Conservation (phyloP, 257 asterid species). For the Anisodus acutangulus region DNA sequence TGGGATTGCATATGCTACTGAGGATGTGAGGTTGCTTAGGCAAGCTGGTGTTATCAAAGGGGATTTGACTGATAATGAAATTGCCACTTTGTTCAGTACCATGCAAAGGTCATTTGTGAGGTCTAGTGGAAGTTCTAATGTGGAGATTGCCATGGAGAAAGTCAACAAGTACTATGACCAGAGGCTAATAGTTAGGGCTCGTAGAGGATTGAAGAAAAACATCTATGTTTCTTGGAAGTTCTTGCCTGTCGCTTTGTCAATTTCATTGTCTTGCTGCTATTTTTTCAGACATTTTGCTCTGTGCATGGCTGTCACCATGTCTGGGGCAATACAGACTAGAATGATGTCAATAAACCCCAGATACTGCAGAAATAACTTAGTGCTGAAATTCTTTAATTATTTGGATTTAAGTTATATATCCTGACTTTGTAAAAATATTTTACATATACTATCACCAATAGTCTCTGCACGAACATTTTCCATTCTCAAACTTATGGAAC, state of each 20-base stretch:
- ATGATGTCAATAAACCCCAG: background rate
- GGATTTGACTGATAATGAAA: slow-evolving; percentile 46
- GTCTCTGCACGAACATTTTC: slow-evolving; percentile 52
- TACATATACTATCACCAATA: slow-evolving; percentile 45
- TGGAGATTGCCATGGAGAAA: slow-evolving; percentile 47
- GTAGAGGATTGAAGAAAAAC: slow-evolving; percentile 36
- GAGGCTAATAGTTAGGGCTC: slow-evolving; percentile 35
- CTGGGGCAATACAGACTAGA: slow-evolving; percentile 10
- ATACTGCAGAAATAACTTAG: background rate
- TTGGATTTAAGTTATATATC: too few species aligned
- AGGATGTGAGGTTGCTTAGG: slow-evolving; percentile 52
- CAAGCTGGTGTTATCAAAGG: slow-evolving; percentile 42
- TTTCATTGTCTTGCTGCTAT: slow-evolving; percentile 41
- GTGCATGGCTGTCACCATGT: slow-evolving; percentile 39
- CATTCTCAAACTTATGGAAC: slow-evolving; percentile 56
- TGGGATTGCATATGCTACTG: slow-evolving; percentile 46
- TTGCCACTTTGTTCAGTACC: slow-evolving; percentile 48
- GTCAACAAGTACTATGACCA: slow-evolving; percentile 44
- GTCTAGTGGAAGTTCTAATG: slow-evolving; percentile 30
- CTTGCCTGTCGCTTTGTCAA: slow-evolving; percentile 35
- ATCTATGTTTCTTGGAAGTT: slow-evolving; percentile 35
- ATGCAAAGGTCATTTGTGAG: slow-evolving; percentile 43
- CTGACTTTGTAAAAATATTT: too few species aligned
- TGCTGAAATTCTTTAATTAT: background rate
- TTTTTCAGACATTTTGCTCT: slow-evolving; percentile 53